Base-by-base conservation (phyloP, 495 filamentous ascomycete genomes). In the Cercophora newfieldiana region DNA sequence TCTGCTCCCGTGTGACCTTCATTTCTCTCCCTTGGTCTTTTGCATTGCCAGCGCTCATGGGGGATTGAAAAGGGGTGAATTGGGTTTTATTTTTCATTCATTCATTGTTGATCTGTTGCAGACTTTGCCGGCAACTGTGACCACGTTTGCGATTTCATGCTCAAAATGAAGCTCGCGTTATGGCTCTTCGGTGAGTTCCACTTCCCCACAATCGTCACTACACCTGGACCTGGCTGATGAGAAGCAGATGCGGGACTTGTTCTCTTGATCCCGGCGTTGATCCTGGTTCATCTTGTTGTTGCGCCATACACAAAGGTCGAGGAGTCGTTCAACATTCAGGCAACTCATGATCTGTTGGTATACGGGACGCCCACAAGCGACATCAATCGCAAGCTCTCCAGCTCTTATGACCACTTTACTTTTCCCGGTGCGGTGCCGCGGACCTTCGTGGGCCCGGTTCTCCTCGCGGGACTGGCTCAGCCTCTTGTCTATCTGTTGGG, bases 301-400 rank as follows among this genome's bases (percentile, higher is more conserved):
- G 88, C 96, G 18, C 96, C 95, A 0, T 97, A 95, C 80, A 97
- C 96, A 56, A 99, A 99, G 77, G 96, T 99, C 62, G 95, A 99
- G 74, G 95, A 99, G 79, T 97, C 94, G 0, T 99, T 99, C 85
- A 97, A 97, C 70, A 87, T 98, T 59, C 95, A 99, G 74, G 95
- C 95, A 0, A 88, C 89, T 6, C 96, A 98, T 77, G 95, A 99
- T 73, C 90, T 98, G 33, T 73, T 95, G 18, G 85, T 82, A 2
- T 93, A 93, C 76, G 91, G 93, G 1, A 86, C 93, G 30, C 89
- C 93, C 0, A 83, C 77, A 7, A 74, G 65, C 21, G 78, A 91
- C 71, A 70, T 85, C 25, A 65, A 80, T n/a, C 67, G 77, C 1
- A 75, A 78, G 14, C 77, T 90, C 28, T 79, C 75, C 2, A 73